Conservation (phyloP, 1,284 basidiomycete genomes). For the Apiotrichum mycotoxinovorans region DNA sequence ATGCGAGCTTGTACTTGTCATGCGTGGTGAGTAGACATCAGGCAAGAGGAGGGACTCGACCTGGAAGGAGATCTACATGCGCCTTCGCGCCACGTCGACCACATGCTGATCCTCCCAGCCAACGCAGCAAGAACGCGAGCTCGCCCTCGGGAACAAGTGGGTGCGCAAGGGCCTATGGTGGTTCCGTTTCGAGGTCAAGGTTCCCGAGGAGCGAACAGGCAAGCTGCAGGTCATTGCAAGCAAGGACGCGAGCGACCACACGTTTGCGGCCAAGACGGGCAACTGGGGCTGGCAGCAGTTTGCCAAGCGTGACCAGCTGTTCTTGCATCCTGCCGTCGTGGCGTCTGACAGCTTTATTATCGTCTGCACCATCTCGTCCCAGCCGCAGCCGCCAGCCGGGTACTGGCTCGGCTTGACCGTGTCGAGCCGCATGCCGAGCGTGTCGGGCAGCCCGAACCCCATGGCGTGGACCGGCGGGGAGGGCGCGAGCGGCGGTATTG, state of each 20-base stretch:
- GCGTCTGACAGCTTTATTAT: slow-evolving; percentile 64
- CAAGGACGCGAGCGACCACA: slow-evolving; percentile 79
- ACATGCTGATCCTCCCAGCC: slow-evolving; percentile 48
- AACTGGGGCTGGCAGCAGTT: slow-evolving; percentile 82
- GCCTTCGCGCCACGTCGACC: neutral
- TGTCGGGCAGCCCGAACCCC: slow-evolving; percentile 4
- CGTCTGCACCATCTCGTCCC: slow-evolving; percentile 71
- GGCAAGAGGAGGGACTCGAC: too few relatives aligned
- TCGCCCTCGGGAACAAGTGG: slow-evolving; percentile 67
- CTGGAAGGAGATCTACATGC: neutral
- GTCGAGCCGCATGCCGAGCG: slow-evolving; percentile 11
- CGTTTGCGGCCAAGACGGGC: slow-evolving; percentile 74
- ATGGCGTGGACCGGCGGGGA: slow-evolving; percentile 34
- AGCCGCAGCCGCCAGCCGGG: slow-evolving; percentile 59
- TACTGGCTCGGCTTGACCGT: slow-evolving; percentile 44
- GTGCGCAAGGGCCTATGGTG: slow-evolving; percentile 74
- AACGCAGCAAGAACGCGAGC: slow-evolving; percentile 69
- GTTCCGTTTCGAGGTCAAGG: slow-evolving; percentile 77
- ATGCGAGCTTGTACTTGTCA: slow-evolving; percentile 70
- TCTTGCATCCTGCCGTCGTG: slow-evolving; percentile 60
- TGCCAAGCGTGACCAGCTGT: slow-evolving; percentile 68
- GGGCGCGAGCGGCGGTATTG: slow-evolving; percentile 42
- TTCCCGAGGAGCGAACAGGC: slow-evolving; percentile 37
- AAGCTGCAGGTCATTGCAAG: slow-evolving; percentile 47
- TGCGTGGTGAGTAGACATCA: slow-evolving; percentile 61